Evolutionary conservation across 306 rosid species (phyloP), one percentile per base, ranked within the genome.

Genomic region (Sechiopsis laciniata): DNA sequence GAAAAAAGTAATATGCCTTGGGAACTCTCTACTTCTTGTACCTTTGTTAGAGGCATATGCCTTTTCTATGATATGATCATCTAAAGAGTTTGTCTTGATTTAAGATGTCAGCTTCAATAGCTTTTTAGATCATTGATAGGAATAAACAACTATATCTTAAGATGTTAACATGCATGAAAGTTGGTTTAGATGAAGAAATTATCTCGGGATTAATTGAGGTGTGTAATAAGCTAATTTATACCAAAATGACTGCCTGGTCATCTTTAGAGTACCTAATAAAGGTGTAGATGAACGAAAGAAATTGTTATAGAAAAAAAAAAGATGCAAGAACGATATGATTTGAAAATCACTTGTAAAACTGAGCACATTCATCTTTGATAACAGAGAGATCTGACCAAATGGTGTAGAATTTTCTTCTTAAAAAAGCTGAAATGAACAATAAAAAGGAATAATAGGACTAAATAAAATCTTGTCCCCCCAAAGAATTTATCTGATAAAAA

Each of bases 391-490:
- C 12, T 48, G 17, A 32, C 35, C 72, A 67, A 46, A 67, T 67
- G 71, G 29, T 46, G 48, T 46, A 46, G 56, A 67, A 67, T 45
- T 45, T 67, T 63, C 51, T 35, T 63, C 48, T 29, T 5, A 54
- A 63, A 63, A 15, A 26, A 16, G 13, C 37, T 67, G 57, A 48
- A 69, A n/a, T 6, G 12, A 68, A 68, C 57, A 67, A 45, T 45
- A 6, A 17, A 67, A 20, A 70, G 59, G 16, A 68, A 66, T 63
- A 65, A 70, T 62, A 62, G 17, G 22, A 50, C 53, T 70, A 52
- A 70, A 70, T 70, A 53, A 70, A 70, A 70, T 52, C 59, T 70
- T 70, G 21, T 69, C 59, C 74, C 74, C 73, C 58, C 20, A 21
- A 70, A 70, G 57, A 68, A 68, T 37, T 45, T 42, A 66, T 66